Evolutionary conservation across 495 filamentous ascomycete genomes (phyloP).

Genomic region (Usnea hakonensis): DNA sequence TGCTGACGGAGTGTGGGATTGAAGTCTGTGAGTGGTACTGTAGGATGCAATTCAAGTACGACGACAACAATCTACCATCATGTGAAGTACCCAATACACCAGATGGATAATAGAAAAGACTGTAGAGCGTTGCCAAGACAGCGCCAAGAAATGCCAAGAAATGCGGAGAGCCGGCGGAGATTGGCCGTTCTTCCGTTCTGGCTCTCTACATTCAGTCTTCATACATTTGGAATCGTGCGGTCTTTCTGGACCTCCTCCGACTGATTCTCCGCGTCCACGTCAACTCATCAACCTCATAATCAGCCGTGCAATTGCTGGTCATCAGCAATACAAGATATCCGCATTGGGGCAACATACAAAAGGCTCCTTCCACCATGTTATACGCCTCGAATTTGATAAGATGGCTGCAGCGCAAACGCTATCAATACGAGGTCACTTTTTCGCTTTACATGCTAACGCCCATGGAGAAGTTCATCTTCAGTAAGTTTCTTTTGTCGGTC

Average conservation of each 20-base stretch:
- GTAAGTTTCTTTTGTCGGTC: conserved; percentile 38
- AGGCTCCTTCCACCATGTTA: conserved; percentile 32
- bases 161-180: too few relatives aligned
- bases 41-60: too few relatives aligned
- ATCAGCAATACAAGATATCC: not conserved
- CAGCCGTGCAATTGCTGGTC: not conserved
- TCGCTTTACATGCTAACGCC: conserved; percentile 80
- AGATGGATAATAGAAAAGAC: too few relatives aligned
- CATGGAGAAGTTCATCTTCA: conserved; percentile 79
- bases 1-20: not conserved
- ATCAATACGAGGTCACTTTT: conserved; percentile 83
- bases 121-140: too few relatives aligned
- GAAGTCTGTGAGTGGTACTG: not conserved
- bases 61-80: too few relatives aligned
- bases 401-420: conserved; percentile 70
- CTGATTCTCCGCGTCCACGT: not conserved
- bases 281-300: not conserved
- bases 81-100: too few relatives aligned
- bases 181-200: too few relatives aligned
- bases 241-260: too few relatives aligned
- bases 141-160: too few relatives aligned
- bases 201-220: too few relatives aligned
- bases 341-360: not conserved
- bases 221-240: too few relatives aligned
- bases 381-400: conserved; percentile 43